A percentile compares a stretch with the other conserved stretches of the same genome.
Conservation (phyloP, 305 asterid species). For the Plantago coronopus region DNA sequence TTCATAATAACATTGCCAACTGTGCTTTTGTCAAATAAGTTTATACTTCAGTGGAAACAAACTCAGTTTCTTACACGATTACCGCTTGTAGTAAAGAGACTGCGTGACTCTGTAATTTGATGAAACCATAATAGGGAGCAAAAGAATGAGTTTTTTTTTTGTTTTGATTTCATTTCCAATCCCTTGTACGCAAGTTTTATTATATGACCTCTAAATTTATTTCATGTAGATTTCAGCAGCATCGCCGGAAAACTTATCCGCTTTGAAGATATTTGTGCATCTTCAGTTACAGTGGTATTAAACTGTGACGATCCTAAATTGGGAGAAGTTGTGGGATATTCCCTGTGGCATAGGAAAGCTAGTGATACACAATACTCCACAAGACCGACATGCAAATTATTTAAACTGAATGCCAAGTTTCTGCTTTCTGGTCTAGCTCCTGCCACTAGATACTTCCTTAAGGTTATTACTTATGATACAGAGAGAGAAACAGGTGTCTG, state of each 20-base stretch:
- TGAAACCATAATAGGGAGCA: too few species aligned
- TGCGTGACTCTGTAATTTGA: too few species aligned
- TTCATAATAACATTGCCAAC: too few species aligned
- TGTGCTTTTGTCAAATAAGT: too few species aligned
- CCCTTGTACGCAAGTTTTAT: too few species aligned
- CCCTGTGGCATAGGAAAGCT: slow-evolving; percentile 68
- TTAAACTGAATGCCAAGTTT: slow-evolving; percentile 43
- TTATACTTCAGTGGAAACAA: too few species aligned
- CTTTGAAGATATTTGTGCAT: slow-evolving; percentile 48
- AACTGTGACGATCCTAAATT: slow-evolving; percentile 33
- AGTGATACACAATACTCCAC: slow-evolving; percentile 48
- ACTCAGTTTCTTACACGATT: too few species aligned
- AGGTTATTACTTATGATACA: slow-evolving; percentile 41
- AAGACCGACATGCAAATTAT: slow-evolving; percentile 58
- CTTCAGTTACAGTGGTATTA: slow-evolving; percentile 48
- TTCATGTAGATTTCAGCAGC: slow-evolving; percentile 36
- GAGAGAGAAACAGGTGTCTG: slow-evolving; percentile 39
- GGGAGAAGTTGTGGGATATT: slow-evolving; percentile 39
- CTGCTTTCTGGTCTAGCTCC: slow-evolving; percentile 53
- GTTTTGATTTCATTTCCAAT: too few species aligned
- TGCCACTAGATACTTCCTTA: slow-evolving; percentile 52
- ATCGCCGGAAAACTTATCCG: slow-evolving; percentile 42
- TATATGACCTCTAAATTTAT: neutral
- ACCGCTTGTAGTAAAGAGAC: too few species aligned
- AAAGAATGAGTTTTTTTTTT: too few species aligned